A percentile compares a stretch with the other conserved stretches of the same genome.
These are phyloP conservation scores for Saturnispora serradocipensis DNA, from an alignment of 805 yeast genomes.

Conservation along the genomic window DNA sequence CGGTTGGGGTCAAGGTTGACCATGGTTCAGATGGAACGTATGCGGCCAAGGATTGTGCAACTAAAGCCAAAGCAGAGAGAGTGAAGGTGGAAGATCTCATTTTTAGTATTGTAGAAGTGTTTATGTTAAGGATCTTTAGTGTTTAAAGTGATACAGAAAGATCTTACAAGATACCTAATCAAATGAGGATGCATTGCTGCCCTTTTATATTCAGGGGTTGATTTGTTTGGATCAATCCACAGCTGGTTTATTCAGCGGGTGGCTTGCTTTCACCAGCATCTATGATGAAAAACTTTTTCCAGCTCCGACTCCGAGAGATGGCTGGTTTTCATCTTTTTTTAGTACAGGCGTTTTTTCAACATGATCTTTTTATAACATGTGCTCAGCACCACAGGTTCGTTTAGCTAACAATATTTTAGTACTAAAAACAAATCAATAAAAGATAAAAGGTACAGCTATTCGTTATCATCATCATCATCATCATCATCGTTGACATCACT, in stretches of 20 bases:
- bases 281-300: neutral
- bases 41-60: constrained; percentile 45
- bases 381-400: neutral
- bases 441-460: neutral
- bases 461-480: neutral
- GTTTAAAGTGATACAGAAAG: constrained; percentile 1
- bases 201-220: constrained; percentile 2
- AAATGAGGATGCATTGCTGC: neutral
- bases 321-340: constrained; percentile 1
- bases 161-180: neutral
- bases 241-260: neutral
- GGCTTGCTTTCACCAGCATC: neutral
- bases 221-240: constrained; percentile 6
- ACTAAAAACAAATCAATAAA: neutral
- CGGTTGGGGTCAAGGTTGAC: constrained; percentile 61
- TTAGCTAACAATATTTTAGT: too few species aligned
- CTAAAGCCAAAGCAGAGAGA: constrained; percentile 32
- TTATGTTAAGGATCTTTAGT: neutral
- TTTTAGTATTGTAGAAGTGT: neutral
- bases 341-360: neutral
- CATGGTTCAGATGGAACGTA: constrained; percentile 59
- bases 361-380: neutral
- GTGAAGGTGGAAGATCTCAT: constrained; percentile 15
- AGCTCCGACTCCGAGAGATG: neutral
- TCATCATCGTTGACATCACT: neutral